Base-by-base conservation (phyloP, 306 rosid genomes). In the Cajanus cajan region DNA sequence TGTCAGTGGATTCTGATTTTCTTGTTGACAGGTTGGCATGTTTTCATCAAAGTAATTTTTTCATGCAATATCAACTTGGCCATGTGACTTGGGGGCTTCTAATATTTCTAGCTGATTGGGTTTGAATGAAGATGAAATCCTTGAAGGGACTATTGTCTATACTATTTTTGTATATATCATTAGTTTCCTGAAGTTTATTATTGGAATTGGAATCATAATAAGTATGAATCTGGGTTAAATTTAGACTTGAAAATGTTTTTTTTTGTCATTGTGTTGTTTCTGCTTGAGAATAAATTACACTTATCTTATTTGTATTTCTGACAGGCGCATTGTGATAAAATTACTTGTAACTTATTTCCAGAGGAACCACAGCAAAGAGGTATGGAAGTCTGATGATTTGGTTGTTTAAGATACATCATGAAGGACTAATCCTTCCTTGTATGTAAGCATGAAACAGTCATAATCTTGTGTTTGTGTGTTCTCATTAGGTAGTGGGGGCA, bases 321-420 rank as follows among this genome's bases (percentile, higher is more conserved):
- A 78, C 97, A 95, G 98, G 88, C 98, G 98, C 71, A 95, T 95
- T 82, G 97, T 95, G 77, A 95, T 95, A 81, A 95, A 92, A 71
- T 88, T 95, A 77, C 87, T 95, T 74, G 85, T 92, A 65, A 92
- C 98, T 41, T 95, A 90, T 86, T 95, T 95, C 83, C 97, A 86
- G 83, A 92, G 91, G 84, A 95, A 92, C 82, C 93, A 95, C 86
- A 95, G 97, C 87, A 94, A 92, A 90, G 98, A 94, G 97, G 98
- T 95, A 82, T 28, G 74, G 39, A 62, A 25, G 47, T 77, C 73
- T 43, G 65, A 50, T 41, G 44, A 25, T 36, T 75, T 51, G 25
- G 44, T 52, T 71, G 78, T 71, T 64, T 73, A 58, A 34, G 54
- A 40, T 76, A 24, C 69, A 59, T 48, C 66, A 40, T 75, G 72